A percentile compares a stretch with the other conserved stretches of the same genome.
Conservation (phyloP, 352 stramenopile species). For the Phytophthora sansomeana region DNA sequence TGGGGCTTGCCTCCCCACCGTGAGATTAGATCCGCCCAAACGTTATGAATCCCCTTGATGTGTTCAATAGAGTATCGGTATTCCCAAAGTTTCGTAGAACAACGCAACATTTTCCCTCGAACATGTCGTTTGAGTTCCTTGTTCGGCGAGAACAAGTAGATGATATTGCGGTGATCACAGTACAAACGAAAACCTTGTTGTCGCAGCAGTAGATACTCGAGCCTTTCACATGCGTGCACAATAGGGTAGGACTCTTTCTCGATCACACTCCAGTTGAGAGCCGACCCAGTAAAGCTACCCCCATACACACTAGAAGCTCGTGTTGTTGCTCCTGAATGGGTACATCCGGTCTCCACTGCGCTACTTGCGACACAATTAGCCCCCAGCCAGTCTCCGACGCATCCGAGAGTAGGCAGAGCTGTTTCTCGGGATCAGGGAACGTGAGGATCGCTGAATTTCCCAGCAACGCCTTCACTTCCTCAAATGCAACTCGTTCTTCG, state of each 20-base stretch:
- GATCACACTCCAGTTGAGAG: slow-evolving; percentile 29
- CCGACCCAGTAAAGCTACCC: slow-evolving; percentile 6
- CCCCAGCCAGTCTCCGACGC: slow-evolving; percentile 3
- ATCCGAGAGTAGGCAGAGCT: not conserved
- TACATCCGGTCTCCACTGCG: not conserved
- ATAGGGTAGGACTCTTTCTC: slow-evolving; percentile 22
- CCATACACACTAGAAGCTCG: slow-evolving; percentile 18
- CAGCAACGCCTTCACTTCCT: slow-evolving; percentile 5
- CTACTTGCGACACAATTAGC: slow-evolving; percentile 8
- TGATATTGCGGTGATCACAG: slow-evolving; percentile 20
- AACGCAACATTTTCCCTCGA: slow-evolving; percentile 9
- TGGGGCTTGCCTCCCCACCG: slow-evolving; percentile 10
- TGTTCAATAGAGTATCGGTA: slow-evolving; percentile 26
- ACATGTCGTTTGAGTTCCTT: slow-evolving; percentile 8
- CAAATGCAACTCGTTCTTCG: not conserved
- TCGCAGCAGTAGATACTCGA: slow-evolving; percentile 13
- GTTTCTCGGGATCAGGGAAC: slow-evolving; percentile 3
- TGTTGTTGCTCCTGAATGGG: slow-evolving; percentile 13
- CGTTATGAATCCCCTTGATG: slow-evolving; percentile 22
- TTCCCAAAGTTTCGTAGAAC: slow-evolving; percentile 17
- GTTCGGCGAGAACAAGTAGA: slow-evolving; percentile 3
- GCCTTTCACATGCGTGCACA: slow-evolving; percentile 1
- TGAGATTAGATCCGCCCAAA: slow-evolving; percentile 19
- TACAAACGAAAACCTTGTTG: slow-evolving; percentile 10
- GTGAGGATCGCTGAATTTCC: slow-evolving; percentile 4